Evolutionary conservation across 208 protist genomes (phyloP), one percentile per base, ranked within the genome.

Genomic region (Giardia muris): DNA sequence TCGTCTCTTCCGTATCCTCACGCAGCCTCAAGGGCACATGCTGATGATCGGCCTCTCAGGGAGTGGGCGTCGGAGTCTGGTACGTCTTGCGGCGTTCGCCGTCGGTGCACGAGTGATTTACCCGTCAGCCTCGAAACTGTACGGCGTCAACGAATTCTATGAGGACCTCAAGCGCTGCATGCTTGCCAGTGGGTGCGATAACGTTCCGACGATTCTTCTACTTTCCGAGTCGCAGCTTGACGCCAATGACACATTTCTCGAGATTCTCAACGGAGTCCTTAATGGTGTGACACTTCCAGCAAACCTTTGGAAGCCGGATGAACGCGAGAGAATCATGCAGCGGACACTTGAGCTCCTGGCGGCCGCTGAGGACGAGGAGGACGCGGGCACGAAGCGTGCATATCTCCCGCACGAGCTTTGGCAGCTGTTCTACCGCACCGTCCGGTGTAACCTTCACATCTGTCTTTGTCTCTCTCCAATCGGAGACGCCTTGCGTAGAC

Each of bases 241-340:
- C 93, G 94, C 87, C 2, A 2, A 98, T 91, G 97, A 99, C 93
- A 96, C 96, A 47, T 99, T 99, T 94, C 95, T 99, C 3, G 98
- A 99, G 95, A 95, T 98, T 48, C 98, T 99, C 94, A 99, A 99
- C 95, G 98, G 98, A 95, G 97, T 99, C 95, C 95, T 99, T 0
- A 98, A 98, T 91, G 96, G 96, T n/a, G 98, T 98, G 87, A 97
- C 98, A 95, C 97, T 99, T 67, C 98, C 98, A 4, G 97, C 97
- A 19, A 4, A 43, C 2, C 95, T 99, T 19, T 99, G 98, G 94
- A 93, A 95, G 30, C 96, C 98, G 87, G 57, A 76, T 76, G 98
- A 99, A 93, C 98, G 98, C 94, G 97, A 98, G 46, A 94, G 95
- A 1, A 94, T 99, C n/a, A 98, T 98, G 94, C 95, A 94, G 87